Percentiles rank a stretch among this genome's conserved stretches.
phyloP scores from a whole-genome alignment of 768 basidiomycete species.

The Boletus rex-veris region DNA sequence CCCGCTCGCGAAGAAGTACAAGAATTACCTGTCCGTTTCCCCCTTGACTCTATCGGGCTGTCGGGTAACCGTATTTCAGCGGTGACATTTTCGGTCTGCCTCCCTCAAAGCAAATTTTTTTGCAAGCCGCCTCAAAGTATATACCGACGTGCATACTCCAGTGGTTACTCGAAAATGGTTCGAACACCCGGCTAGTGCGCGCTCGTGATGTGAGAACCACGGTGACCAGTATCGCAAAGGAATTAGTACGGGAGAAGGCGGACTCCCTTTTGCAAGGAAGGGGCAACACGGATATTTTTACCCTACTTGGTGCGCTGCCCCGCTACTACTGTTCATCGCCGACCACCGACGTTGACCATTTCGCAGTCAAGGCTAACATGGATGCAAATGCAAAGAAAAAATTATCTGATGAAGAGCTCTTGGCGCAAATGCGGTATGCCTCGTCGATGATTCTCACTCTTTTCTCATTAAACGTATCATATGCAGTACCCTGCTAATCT shows the following conservation, averaged over 20 bases:
- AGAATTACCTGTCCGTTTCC: conserved; percentile 5
- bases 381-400: conserved; percentile 15
- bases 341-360: neutral
- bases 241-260: conserved; percentile 3
- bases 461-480: neutral
- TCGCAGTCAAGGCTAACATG: conserved; percentile 24
- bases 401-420: conserved; percentile 14
- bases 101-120: conserved; percentile 5
- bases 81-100: conserved; percentile 10
- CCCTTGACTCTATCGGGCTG: neutral
- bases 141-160: neutral
- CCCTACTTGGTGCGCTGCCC: conserved; percentile 38
- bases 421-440: conserved; percentile 15
- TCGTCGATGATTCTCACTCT: neutral
- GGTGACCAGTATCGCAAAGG: neutral
- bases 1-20: conserved; percentile 4
- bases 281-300: conserved; percentile 8
- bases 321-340: neutral
- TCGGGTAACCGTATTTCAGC: neutral
- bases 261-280: conserved; percentile 9
- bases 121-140: conserved; percentile 5
- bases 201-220: neutral
- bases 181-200: neutral
- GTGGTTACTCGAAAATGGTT: neutral
- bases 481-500: conserved; percentile 40